Conservation (phyloP, 1,139 yeast genomes). For the Protomyces gravidus region DNA sequence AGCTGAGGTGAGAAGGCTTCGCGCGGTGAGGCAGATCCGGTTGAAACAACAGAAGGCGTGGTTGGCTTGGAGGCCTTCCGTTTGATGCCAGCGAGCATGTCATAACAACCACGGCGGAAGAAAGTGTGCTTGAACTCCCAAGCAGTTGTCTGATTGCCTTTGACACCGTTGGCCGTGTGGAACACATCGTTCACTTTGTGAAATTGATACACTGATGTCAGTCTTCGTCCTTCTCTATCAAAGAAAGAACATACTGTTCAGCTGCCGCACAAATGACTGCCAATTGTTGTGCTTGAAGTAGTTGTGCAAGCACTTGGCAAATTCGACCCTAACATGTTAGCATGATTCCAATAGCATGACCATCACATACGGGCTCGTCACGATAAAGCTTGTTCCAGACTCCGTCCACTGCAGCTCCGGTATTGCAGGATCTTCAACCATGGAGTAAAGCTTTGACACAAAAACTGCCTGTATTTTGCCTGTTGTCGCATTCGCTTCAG, state of each 20-base stretch:
- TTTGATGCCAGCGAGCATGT: constrained; percentile 59
- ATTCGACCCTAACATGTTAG: constrained; percentile 39
- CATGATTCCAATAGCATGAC: neutral
- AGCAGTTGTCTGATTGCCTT: constrained; percentile 37
- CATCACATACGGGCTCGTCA: constrained; percentile 40
- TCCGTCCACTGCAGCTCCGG: constrained; percentile 72
- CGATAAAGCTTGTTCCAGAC: constrained; percentile 47
- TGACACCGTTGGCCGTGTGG: constrained; percentile 45
- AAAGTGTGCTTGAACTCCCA: constrained; percentile 91
- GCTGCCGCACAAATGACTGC: constrained; percentile 65
- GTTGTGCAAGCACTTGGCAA: constrained; percentile 56
- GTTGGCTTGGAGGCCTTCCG: constrained; percentile 49
- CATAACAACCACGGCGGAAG: constrained; percentile 72
- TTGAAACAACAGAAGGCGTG: neutral
- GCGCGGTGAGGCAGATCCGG: neutral
- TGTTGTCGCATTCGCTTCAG: neutral
- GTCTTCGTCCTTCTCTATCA: neutral
- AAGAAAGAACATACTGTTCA: constrained; percentile 45
- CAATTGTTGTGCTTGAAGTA: constrained; percentile 76
- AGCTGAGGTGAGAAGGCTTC: neutral
- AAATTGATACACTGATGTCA: constrained; percentile 56
- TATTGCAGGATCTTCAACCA: constrained; percentile 54
- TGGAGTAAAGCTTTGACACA: constrained; percentile 35
- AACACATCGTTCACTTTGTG: constrained; percentile 48
- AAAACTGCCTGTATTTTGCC: constrained; percentile 24